Evolutionary conservation across 164 flowering plant species (phyloP).

Genomic region (Vitis amurensis): DNA sequence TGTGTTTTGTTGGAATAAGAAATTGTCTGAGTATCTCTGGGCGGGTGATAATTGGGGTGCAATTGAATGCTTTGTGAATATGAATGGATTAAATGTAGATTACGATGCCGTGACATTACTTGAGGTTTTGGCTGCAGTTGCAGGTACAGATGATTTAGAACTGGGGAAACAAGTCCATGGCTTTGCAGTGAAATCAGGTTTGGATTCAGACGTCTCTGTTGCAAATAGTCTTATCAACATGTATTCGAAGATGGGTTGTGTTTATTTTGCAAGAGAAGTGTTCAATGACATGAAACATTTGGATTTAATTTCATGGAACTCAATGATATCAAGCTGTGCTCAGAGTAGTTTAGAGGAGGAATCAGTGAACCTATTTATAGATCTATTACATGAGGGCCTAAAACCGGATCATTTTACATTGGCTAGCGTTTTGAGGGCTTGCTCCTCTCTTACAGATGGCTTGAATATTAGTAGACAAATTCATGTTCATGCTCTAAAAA

Average conservation of each 20-base stretch:
- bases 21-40: slow-evolving; percentile 32
- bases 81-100: slow-evolving; percentile 26
- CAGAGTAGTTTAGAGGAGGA: slow-evolving; percentile 35
- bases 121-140: slow-evolving; percentile 34
- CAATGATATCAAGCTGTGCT: slow-evolving; percentile 47
- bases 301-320: slow-evolving; percentile 65
- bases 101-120: slow-evolving; percentile 44
- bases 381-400: slow-evolving; percentile 29
- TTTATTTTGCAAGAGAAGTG: slow-evolving; percentile 26
- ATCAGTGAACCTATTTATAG: slow-evolving; percentile 28
- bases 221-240: slow-evolving; percentile 53
- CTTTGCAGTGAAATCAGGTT: slow-evolving; percentile 35
- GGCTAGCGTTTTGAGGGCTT: slow-evolving; percentile 54
- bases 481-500: slow-evolving; percentile 52
- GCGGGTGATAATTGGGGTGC: slow-evolving; percentile 28
- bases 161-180: slow-evolving; percentile 52
- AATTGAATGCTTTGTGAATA: slow-evolving; percentile 36
- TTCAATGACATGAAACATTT: slow-evolving; percentile 38
- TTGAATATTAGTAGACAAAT: slow-evolving; percentile 38
- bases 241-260: slow-evolving; percentile 41
- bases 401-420: slow-evolving; percentile 53
- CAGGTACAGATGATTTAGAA: slow-evolving; percentile 19
- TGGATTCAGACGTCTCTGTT: slow-evolving; percentile 28
- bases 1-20: slow-evolving; percentile 43
- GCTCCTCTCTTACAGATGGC: slow-evolving; percentile 31